These are phyloP conservation scores for Fusarium irregulare DNA, from an alignment of 2,329 filamentous ascomycete genomes.

Conservation along the genomic window DNA sequence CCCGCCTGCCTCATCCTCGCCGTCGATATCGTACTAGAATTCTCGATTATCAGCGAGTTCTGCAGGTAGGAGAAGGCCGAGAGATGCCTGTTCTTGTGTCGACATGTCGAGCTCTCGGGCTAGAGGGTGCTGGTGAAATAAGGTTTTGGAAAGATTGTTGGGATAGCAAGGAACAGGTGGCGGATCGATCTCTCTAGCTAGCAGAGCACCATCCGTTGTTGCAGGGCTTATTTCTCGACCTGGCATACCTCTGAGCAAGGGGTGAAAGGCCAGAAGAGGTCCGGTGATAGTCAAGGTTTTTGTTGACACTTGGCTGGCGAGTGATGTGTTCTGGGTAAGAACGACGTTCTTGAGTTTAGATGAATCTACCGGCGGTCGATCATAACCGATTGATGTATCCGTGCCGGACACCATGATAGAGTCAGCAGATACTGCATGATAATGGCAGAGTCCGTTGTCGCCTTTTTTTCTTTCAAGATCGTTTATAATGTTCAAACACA, in stretches of 20 bases:
- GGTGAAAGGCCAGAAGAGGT: constrained; percentile 51
- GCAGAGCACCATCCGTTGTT: constrained; percentile 52
- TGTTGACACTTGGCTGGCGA: constrained; percentile 2
- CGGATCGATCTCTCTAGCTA: constrained; percentile 48
- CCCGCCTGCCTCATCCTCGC: constrained; percentile 46
- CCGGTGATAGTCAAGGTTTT: background rate
- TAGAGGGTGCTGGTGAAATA: constrained; percentile 54
- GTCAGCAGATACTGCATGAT: constrained; percentile 3
- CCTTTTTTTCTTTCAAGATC: constrained; percentile 21
- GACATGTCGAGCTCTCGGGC: constrained; percentile 47
- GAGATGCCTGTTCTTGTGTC: constrained; percentile 45
- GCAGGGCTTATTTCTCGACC: constrained; percentile 54
- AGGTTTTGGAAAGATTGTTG: constrained; percentile 49
- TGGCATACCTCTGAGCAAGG: constrained; percentile 55
- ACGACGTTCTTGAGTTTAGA: constrained; percentile 11
- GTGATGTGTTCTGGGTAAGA: constrained; percentile 16
- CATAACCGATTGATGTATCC: constrained; percentile 23
- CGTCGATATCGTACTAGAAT: constrained; percentile 55
- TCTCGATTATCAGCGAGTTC: constrained; percentile 48
- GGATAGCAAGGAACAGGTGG: constrained; percentile 51
- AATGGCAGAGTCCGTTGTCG: background rate
- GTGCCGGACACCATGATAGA: constrained; percentile 22
- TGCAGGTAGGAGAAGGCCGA: constrained; percentile 52
- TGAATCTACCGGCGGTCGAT: background rate
- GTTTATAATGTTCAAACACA: constrained; percentile 45